Conservation (phyloP, 2,329 filamentous ascomycete genomes). For the Colletotrichum chlorophyti region DNA sequence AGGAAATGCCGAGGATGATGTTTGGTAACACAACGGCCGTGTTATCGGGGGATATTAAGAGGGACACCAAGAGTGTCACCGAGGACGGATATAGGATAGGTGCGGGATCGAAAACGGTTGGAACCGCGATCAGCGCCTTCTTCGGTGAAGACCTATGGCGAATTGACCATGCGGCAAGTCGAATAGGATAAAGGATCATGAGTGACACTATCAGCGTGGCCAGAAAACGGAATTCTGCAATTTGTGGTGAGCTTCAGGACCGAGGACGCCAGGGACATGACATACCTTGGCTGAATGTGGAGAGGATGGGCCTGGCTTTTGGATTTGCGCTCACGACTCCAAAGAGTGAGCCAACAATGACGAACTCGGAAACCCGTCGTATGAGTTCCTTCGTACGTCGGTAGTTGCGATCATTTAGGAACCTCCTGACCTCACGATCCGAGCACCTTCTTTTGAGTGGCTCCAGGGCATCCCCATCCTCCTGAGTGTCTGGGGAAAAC, state of each 20-base stretch:
- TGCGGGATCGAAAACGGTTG: slow-evolving; percentile 86
- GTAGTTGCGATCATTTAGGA: slow-evolving; percentile 35
- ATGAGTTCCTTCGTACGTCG: slow-evolving; percentile 58
- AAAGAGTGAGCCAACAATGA: slow-evolving; percentile 57
- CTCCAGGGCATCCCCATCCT: slow-evolving; percentile 40
- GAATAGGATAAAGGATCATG: slow-evolving; percentile 63
- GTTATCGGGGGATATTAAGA: slow-evolving; percentile 72
- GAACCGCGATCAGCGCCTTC: slow-evolving; percentile 59
- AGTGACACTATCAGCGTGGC: slow-evolving; percentile 47
- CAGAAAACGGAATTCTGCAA: slow-evolving; percentile 52
- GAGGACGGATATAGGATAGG: slow-evolving; percentile 86
- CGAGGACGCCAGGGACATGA: not conserved
- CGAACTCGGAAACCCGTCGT: slow-evolving; percentile 59
- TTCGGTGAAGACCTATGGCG: slow-evolving; percentile 45
- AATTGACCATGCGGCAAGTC: slow-evolving; percentile 59
- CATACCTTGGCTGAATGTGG: slow-evolving; percentile 58
- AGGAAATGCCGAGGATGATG: slow-evolving; percentile 79
- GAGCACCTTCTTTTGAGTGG: slow-evolving; percentile 11
- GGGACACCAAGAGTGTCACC: slow-evolving; percentile 77
- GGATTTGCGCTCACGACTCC: slow-evolving; percentile 55
- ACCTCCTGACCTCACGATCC: not conserved
- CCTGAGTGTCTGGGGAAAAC: slow-evolving; percentile 53
- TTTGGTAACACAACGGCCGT: slow-evolving; percentile 74
- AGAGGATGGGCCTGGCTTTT: slow-evolving; percentile 52
- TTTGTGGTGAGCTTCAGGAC: slow-evolving; percentile 30